A percentile compares a stretch with the other conserved stretches of the same genome.
Evolutionary conservation across 805 yeast species (phyloP).

Genomic region (Zygotorulaspora danielsina): DNA sequence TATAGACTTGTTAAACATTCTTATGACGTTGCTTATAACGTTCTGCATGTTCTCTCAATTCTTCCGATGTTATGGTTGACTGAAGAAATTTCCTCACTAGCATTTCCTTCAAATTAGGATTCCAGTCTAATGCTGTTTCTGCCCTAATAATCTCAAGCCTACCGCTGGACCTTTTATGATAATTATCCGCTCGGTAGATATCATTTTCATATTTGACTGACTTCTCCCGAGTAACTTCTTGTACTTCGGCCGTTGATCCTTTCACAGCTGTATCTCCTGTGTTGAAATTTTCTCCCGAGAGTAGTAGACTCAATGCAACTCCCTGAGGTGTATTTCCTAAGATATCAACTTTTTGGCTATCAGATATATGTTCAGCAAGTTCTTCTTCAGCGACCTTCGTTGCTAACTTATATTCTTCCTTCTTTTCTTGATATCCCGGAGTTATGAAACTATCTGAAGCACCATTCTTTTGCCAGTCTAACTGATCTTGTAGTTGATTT

Average conservation of each 20-base stretch:
- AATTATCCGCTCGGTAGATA: not conserved
- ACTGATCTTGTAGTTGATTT: constrained; percentile 37
- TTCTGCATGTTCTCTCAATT: constrained; percentile 2
- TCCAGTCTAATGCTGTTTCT: constrained; percentile 3
- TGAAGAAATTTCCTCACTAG: constrained; percentile 8
- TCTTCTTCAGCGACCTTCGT: constrained; percentile 12
- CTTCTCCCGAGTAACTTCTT: not conserved
- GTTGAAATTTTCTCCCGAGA: no score
- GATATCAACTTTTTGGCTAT: not conserved
- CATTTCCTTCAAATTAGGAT: constrained; percentile 4
- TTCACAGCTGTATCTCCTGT: not conserved
- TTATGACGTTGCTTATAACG: constrained; percentile 10
- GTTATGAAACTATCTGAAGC: constrained; percentile 48
- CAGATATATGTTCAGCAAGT: constrained; percentile 1
- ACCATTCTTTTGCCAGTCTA: constrained; percentile 38
- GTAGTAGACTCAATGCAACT: constrained; percentile 9
- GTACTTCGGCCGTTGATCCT: not conserved
- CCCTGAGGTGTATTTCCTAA: constrained; percentile 3
- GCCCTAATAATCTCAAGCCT: not conserved
- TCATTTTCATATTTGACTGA: not conserved
- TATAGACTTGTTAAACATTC: not conserved
- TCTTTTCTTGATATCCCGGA: constrained; percentile 41
- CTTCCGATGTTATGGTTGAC: constrained; percentile 7
- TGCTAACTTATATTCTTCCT: constrained; percentile 30
- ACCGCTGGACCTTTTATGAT: not conserved